These are phyloP conservation scores for Phytopythium oedochilum DNA, from an alignment of 352 stramenopile species.

Conservation along the genomic window DNA sequence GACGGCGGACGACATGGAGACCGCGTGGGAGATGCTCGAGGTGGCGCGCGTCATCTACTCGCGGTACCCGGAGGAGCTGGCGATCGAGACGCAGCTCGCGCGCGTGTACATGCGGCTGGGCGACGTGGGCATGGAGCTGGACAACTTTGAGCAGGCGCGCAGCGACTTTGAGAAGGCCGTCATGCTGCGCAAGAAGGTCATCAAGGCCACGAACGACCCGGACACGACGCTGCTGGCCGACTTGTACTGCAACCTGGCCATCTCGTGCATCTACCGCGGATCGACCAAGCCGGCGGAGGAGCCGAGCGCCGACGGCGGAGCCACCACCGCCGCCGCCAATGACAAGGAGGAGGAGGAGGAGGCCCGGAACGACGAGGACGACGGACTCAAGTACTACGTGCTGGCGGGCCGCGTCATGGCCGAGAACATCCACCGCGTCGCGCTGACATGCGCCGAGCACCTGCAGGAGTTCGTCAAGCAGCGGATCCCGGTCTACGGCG, in stretches of 20 bases:
- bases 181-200: slow-evolving; percentile 62
- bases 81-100: slow-evolving; percentile 72
- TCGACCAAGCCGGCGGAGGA: slow-evolving; percentile 18
- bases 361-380: slow-evolving; percentile 27
- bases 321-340: slow-evolving; percentile 5
- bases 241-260: slow-evolving; percentile 79
- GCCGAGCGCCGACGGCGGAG: slow-evolving; percentile 11
- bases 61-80: slow-evolving; percentile 57
- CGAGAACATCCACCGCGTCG: slow-evolving; percentile 72
- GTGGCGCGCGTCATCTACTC: slow-evolving; percentile 79
- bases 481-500: slow-evolving; percentile 50
- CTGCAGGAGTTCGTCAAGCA: slow-evolving; percentile 46
- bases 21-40: slow-evolving; percentile 87
- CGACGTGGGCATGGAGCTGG: slow-evolving; percentile 77
- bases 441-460: slow-evolving; percentile 24
- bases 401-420: slow-evolving; percentile 76
- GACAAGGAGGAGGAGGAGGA: slow-evolving; percentile 14
- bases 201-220: slow-evolving; percentile 48
- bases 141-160: slow-evolving; percentile 73
- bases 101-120: slow-evolving; percentile 78
- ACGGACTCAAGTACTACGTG: slow-evolving; percentile 80
- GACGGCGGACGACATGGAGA: slow-evolving; percentile 67
- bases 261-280: slow-evolving; percentile 83
- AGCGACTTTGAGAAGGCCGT: slow-evolving; percentile 79
- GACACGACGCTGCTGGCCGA: slow-evolving; percentile 81